Conservation (phyloP, 108 stramenopile genomes). For the Skeletonema menzelii region DNA sequence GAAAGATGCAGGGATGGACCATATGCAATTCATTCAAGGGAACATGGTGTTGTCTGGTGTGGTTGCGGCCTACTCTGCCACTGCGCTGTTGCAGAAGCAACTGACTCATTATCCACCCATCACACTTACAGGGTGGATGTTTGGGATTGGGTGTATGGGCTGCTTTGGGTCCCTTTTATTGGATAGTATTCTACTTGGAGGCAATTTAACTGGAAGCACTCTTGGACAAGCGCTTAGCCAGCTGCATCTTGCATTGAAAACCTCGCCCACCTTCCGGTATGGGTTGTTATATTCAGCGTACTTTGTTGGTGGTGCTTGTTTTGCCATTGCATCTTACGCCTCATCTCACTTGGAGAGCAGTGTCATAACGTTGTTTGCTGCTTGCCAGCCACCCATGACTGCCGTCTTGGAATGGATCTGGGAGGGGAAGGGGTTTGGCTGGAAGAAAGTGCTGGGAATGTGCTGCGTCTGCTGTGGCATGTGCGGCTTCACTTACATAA, state of each 20-base stretch:
- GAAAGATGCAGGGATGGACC: neutral
- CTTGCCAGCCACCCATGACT: slow-evolving; percentile 39
- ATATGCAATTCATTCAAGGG: slow-evolving; percentile 27
- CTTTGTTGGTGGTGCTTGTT: slow-evolving; percentile 34
- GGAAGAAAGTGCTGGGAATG: slow-evolving; percentile 35
- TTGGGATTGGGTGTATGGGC: slow-evolving; percentile 13
- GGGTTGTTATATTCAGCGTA: slow-evolving; percentile 28
- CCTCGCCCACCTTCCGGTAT: slow-evolving; percentile 34
- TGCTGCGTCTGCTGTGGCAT: slow-evolving; percentile 29
- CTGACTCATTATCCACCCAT: slow-evolving; percentile 37
- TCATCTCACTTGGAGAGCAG: slow-evolving; percentile 33
- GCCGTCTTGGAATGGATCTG: slow-evolving; percentile 42
- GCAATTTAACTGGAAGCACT: slow-evolving; percentile 24
- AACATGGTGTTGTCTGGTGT: slow-evolving; percentile 33
- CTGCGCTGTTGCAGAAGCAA: slow-evolving; percentile 29
- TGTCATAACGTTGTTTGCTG: slow-evolving; percentile 42
- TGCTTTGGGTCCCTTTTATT: slow-evolving; percentile 15
- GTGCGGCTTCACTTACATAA: slow-evolving; percentile 31
- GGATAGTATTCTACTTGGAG: slow-evolving; percentile 24
- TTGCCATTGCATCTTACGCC: slow-evolving; percentile 34
- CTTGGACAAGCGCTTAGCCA: slow-evolving; percentile 18
- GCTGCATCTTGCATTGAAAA: slow-evolving; percentile 15
- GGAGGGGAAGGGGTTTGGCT: slow-evolving; percentile 33
- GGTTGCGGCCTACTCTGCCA: slow-evolving; percentile 26
- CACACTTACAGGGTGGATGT: slow-evolving; percentile 40